phyloP scores from a whole-genome alignment of 2,329 filamentous ascomycete species.

The Diaporthe sp. region DNA sequence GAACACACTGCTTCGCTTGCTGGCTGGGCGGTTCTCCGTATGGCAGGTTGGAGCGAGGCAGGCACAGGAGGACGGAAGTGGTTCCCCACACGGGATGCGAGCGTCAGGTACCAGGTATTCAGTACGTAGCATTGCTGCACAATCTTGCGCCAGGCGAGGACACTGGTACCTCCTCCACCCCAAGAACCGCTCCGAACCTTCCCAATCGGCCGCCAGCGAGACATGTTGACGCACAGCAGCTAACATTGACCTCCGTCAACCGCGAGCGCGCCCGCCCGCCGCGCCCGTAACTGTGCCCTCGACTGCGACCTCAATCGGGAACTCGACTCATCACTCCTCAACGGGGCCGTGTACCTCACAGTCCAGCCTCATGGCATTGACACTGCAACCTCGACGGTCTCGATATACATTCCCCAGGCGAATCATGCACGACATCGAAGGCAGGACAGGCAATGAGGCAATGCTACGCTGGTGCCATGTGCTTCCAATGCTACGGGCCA shows the following conservation, averaged over 20 bases:
- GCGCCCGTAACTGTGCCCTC: not conserved
- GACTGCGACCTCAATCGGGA: conserved; percentile 15
- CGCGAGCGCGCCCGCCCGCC: not conserved
- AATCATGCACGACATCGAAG: conserved; percentile 33
- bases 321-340: not conserved
- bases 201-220: not conserved
- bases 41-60: conserved; percentile 18
- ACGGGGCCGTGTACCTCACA: not conserved
- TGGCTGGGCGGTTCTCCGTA: not conserved
- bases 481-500: conserved; percentile 26
- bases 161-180: not conserved
- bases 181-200: not conserved
- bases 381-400: conserved; percentile 26
- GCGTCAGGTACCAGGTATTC: not conserved
- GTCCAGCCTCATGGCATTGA: conserved; percentile 22
- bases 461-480: conserved; percentile 33
- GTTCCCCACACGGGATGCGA: conserved; percentile 27
- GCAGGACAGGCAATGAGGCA: conserved; percentile 14
- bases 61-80: conserved; percentile 18
- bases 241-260: conserved; percentile 1
- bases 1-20: not conserved
- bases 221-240: not conserved
- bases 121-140: not conserved
- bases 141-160: not conserved
- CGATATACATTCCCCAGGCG: conserved; percentile 10